Base-by-base conservation (phyloP, 169 alveolate genomes). In the Eimeria sp. region DNA sequence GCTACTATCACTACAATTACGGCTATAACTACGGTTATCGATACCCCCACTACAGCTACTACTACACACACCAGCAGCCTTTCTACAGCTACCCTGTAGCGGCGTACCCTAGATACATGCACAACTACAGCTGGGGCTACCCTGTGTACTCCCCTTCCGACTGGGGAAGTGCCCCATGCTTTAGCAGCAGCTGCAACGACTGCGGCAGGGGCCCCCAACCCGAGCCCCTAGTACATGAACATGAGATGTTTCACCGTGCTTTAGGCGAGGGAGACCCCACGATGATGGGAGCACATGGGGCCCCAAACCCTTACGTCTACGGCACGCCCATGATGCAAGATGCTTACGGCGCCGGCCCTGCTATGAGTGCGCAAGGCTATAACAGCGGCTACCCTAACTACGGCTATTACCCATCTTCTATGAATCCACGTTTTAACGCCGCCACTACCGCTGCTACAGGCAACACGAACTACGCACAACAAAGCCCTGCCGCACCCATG, bases 51-150 rank as follows among this genome's bases (percentile, higher is more conserved):
- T 76, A 76, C 61, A 54, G 73, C 43, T 82, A 82, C 49, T 40
- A 49, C 57, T 82, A 49, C 49, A 5, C 63, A 34, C 58, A 82
- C 49, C 70, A 73, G 25, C 3, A 40, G 20, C 58, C 34, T n/a
- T 47, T 30, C 45, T 82, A 82, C 72, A n/a, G 90, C 90, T 82
- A 49, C 51, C 90, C 90, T 11, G 47, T 11, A 6, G 45, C 16
- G 11, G 43, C 54, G 14, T 72, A 72, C 25, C 54, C 54, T 18
- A 14, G 49, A 5, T 40, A 27, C 34, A 13, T 4, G n/a, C 61
- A 63, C 82, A 40, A 51, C 93, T 63, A 54, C 80, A 27, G 80
- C 67, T 57, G 80, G 54, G 43, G 82, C 57, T 57, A 82, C 90
- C 51, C 65, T 34, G 10, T 25, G 30, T 16, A 78, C 18, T 3